Conservation (phyloP, 2,329 filamentous ascomycete species). For the Fusarium avenaceum region DNA sequence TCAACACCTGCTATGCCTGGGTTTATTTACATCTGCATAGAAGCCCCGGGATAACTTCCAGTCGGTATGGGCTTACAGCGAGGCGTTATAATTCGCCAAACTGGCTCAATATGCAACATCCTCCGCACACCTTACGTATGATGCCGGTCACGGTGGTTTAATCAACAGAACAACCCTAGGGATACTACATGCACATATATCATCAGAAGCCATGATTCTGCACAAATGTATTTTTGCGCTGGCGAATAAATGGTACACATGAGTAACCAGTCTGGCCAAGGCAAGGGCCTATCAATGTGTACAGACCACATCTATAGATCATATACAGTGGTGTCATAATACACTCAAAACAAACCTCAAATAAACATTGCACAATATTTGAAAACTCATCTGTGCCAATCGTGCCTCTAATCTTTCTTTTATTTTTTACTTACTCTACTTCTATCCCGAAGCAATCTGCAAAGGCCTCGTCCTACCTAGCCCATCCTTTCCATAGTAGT, state of each 20-base stretch:
- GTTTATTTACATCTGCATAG: not conserved
- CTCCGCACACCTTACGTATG: not conserved
- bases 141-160: not conserved
- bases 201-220: not conserved
- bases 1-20: no score
- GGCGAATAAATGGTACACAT: not conserved
- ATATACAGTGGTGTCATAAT: not conserved
- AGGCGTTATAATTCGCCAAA: not conserved
- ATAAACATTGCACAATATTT: no score
- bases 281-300: not conserved
- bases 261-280: not conserved
- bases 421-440: not conserved
- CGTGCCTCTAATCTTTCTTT: conserved; percentile 16
- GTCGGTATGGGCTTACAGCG: not conserved
- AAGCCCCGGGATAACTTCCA: not conserved
- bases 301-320: not conserved
- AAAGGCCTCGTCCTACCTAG: conserved; percentile 80
- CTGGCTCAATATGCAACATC: not conserved
- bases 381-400: not conserved
- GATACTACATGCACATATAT: no score
- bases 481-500: conserved; percentile 95
- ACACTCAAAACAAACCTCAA: not conserved
- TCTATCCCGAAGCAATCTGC: conserved; percentile 47
- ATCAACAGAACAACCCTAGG: not conserved
- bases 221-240: not conserved